A percentile compares a stretch with the other conserved stretches of the same genome.
phyloP scores from a whole-genome alignment of 225 moss, liverwort and hornwort genomes.

The Marchantia paleacea region DNA sequence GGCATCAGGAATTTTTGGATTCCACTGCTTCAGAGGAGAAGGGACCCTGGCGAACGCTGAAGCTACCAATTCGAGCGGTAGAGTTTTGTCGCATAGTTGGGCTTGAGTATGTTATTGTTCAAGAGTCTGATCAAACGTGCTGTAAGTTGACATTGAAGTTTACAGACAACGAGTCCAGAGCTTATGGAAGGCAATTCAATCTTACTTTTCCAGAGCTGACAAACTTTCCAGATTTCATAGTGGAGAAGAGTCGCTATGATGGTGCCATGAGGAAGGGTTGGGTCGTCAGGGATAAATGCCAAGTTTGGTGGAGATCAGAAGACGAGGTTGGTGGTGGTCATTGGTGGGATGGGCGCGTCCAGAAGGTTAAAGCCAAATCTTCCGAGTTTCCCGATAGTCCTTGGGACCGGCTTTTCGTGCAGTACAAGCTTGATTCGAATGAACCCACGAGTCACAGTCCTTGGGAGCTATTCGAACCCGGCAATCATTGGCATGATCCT shows the following conservation, averaged over 20 bases:
- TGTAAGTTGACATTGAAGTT: constrained; percentile 75
- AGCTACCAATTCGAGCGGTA: constrained; percentile 55
- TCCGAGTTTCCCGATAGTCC: constrained; percentile 80
- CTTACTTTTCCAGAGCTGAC: constrained; percentile 81
- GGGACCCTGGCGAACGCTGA: constrained; percentile 63
- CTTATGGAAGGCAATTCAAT: constrained; percentile 56
- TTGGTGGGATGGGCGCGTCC: constrained; percentile 97
- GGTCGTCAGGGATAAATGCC: constrained; percentile 83
- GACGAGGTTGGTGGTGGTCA: constrained; percentile 56
- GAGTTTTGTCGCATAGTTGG: constrained; percentile 75
- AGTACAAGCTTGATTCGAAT: constrained; percentile 53
- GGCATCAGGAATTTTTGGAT: constrained; percentile 75
- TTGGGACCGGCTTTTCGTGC: constrained; percentile 73
- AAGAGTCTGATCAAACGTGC: constrained; percentile 56
- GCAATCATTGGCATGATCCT: constrained; percentile 58
- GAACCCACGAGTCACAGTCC: constrained; percentile 72
- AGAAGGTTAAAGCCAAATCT: constrained; percentile 58
- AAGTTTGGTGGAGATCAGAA: constrained; percentile 88
- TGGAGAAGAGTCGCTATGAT: constrained; percentile 83
- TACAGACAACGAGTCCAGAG: constrained; percentile 49
- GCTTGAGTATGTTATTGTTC: constrained; percentile 64
- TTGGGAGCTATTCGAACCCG: constrained; percentile 94
- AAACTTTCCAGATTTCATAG: constrained; percentile 84
- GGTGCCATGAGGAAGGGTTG: constrained; percentile 71
- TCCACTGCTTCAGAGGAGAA: constrained; percentile 50